Evolutionary conservation across 129 eudicot species (phyloP).

Genomic region (Lactuca sativa): DNA sequence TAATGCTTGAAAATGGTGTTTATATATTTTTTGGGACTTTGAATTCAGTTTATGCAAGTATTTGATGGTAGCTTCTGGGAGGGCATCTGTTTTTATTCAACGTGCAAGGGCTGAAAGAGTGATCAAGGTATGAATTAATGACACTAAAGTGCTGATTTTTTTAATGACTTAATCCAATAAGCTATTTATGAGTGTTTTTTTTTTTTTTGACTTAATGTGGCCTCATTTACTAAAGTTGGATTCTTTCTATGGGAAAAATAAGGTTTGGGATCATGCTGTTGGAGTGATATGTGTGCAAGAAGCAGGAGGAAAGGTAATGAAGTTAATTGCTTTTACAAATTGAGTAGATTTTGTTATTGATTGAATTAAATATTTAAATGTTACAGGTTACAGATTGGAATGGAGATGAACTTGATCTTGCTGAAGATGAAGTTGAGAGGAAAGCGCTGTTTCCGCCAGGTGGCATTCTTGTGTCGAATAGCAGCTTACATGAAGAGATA

Average conservation of each 20-base stretch:
- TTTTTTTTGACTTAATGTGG: background rate
- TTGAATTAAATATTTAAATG: conserved; percentile 3
- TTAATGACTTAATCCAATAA: background rate
- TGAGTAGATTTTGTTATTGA: too few species aligned
- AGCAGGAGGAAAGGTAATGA: conserved; percentile 91
- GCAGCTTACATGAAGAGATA: conserved; percentile 57
- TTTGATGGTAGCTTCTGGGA: conserved; percentile 88
- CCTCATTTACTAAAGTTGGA: background rate
- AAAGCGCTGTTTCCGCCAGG: conserved; percentile 72
- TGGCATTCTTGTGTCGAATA: conserved; percentile 77
- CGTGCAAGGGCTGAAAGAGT: conserved; percentile 50
- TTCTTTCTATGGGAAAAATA: conserved; percentile 18
- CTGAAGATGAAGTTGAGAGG: conserved; percentile 72
- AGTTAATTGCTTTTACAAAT: background rate
- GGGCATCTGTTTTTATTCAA: conserved; percentile 79
- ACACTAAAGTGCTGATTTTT: background rate
- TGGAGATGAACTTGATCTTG: conserved; percentile 73
- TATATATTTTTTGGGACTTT: background rate
- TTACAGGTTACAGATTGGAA: conserved; percentile 91
- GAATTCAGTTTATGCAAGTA: conserved; percentile 81
- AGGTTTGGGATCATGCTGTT: conserved; percentile 98
- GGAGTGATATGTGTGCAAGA: conserved; percentile 92
- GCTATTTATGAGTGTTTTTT: too few species aligned
- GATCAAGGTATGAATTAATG: conserved; percentile 52
- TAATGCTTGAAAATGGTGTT: background rate